Evolutionary conservation across 805 yeast species (phyloP), one percentile per base, ranked within the genome.

Genomic region (Kodamaea laetipori): DNA sequence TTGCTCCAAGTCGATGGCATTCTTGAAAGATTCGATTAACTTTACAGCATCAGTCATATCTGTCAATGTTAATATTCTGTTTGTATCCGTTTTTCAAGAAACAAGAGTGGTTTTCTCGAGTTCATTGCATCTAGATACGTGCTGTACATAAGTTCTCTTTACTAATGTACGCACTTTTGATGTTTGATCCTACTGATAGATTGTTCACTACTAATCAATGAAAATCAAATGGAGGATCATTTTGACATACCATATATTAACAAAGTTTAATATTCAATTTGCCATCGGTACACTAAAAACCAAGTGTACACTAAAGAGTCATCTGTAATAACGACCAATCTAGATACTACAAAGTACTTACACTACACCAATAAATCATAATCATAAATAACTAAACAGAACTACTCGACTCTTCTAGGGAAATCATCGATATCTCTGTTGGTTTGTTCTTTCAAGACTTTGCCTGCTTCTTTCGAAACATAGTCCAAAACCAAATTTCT

Each of bases 1-100:
- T 50, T 68, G 73, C 43, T 71, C 76, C 17, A 64, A 40, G 17
- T 60, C 55, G 9, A 71, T 58, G 6, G 76, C 76, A 47, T 58
- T 51, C 23, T 48, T 55, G 47, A 64, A 61, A 4, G 51, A 39
- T 19, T 50, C 56, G 16, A 49, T 51, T 23, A 58, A 53, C 23
- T 41, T 38, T 40, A 36, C 23, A 13, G 30, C n/a, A 18, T 30
- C 32, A 6, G 21, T 19, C 43, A 38, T 37, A 6, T 24, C 8
- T 4, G 42, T 32, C 43, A 32, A 31, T 25, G 43, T 40, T 40
- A 40, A 37, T 40, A 19, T 33, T 42, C 38, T 58, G 62, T 53
- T 12, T 36, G 65, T 56, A 54, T 42, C 57, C 48, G 62, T 61
- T 61, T 62, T 63, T 60, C 65, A 60, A 48, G 60, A 53, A 42